These are phyloP conservation scores for Sphaerulina vaccinii DNA, from an alignment of 2,329 filamentous ascomycete genomes.

Conservation along the genomic window DNA sequence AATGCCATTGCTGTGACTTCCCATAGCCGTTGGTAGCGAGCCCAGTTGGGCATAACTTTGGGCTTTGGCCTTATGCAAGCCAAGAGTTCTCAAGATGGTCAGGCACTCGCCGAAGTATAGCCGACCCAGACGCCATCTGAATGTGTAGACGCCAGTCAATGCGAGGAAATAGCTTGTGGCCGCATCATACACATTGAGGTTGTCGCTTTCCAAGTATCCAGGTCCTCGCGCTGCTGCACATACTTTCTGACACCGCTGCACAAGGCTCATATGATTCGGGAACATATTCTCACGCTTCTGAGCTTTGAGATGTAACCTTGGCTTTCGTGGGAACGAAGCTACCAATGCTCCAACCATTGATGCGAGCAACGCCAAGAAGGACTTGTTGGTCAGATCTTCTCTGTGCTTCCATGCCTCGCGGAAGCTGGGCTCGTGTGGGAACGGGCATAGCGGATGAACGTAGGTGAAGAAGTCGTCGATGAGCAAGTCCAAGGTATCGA, in stretches of 20 bases:
- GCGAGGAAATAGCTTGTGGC: conserved; percentile 76
- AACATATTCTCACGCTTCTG: conserved; percentile 65
- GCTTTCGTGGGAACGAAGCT: conserved; percentile 72
- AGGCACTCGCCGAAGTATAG: conserved; percentile 72
- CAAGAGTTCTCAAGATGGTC: conserved; percentile 66
- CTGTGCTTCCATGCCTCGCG: conserved; percentile 65
- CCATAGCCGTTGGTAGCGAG: conserved; percentile 38
- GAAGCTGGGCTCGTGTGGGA: conserved; percentile 77
- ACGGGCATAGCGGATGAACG: conserved; percentile 73
- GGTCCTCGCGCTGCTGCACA: conserved; percentile 66
- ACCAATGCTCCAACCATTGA: conserved; percentile 75
- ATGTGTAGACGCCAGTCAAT: conserved; percentile 64
- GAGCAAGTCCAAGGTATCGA: conserved; percentile 65
- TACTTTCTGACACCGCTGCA: conserved; percentile 69
- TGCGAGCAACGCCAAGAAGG: conserved; percentile 68
- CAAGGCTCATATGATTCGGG: conserved; percentile 66
- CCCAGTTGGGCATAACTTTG: conserved; percentile 42
- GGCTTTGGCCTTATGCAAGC: conserved; percentile 58
- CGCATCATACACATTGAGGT: conserved; percentile 60
- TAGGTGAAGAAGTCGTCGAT: conserved; percentile 83
- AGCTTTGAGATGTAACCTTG: conserved; percentile 66
- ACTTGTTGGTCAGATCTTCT: conserved; percentile 64
- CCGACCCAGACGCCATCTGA: conserved; percentile 65
- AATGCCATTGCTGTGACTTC: conserved; percentile 37
- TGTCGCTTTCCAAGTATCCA: conserved; percentile 54